Conservation (phyloP, 2,329 filamentous ascomycete species). For the Colletotrichum chrysophilum region DNA sequence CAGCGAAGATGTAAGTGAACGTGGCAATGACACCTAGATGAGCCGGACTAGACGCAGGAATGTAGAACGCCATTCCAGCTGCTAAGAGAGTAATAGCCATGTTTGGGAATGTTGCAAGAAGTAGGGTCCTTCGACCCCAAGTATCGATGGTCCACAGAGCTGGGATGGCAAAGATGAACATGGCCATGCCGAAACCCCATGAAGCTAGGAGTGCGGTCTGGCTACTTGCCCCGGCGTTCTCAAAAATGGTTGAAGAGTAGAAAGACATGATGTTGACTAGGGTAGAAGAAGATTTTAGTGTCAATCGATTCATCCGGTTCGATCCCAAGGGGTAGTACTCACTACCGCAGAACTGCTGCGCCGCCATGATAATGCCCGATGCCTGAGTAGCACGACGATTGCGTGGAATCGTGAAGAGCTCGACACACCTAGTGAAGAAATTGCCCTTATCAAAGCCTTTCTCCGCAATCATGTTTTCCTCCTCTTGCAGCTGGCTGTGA, state of each 20-base stretch:
- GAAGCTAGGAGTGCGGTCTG: constrained; percentile 48
- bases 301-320: neutral
- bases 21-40: constrained; percentile 61
- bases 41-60: constrained; percentile 36
- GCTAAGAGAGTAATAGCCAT: constrained; percentile 65
- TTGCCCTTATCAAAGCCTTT: constrained; percentile 36
- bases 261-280: constrained; percentile 54
- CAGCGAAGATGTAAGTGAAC: constrained; percentile 71
- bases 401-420: constrained; percentile 64
- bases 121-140: constrained; percentile 64
- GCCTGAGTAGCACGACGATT: constrained; percentile 68
- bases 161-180: constrained; percentile 68
- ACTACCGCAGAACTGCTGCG: constrained; percentile 65
- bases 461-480: constrained; percentile 18
- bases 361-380: constrained; percentile 71
- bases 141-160: constrained; percentile 72
- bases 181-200: constrained; percentile 61
- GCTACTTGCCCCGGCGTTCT: constrained; percentile 44
- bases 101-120: constrained; percentile 70
- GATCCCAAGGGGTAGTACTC: constrained; percentile 21
- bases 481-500: constrained; percentile 39
- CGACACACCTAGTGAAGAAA: constrained; percentile 53
- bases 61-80: constrained; percentile 42
- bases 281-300: neutral
- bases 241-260: constrained; percentile 53